phyloP scores from a whole-genome alignment of 768 basidiomycete genomes.

The Favolaschia claudopus region DNA sequence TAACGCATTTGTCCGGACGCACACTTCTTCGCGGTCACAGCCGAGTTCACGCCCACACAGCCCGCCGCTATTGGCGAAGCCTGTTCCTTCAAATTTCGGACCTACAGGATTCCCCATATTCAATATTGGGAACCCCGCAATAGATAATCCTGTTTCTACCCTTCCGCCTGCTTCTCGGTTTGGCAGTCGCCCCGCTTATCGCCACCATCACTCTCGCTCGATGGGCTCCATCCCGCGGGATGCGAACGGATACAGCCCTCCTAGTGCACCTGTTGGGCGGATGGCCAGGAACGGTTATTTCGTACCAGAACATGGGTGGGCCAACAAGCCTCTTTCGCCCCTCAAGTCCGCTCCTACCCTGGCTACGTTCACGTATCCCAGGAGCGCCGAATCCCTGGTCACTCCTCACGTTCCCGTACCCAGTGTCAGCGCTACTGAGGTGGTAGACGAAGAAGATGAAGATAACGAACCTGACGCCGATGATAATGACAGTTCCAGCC shows the following conservation, averaged over 20 bases:
- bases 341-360: slow-evolving; percentile 30
- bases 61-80: slow-evolving; percentile 18
- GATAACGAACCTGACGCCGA: slow-evolving; percentile 39
- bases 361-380: slow-evolving; percentile 28
- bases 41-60: slow-evolving; percentile 24
- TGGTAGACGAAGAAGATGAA: slow-evolving; percentile 41
- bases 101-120: slow-evolving; percentile 11
- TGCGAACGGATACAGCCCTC: slow-evolving; percentile 6
- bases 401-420: slow-evolving; percentile 12
- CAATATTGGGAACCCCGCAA: background rate
- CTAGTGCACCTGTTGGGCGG: slow-evolving; percentile 15
- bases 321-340: slow-evolving; percentile 2
- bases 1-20: slow-evolving; percentile 12
- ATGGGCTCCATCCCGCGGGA: slow-evolving; percentile 29
- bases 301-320: slow-evolving; percentile 24
- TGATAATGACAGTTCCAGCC: slow-evolving; percentile 22
- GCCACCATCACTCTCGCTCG: slow-evolving; percentile 26
- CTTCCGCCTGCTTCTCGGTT: no score
- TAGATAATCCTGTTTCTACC: slow-evolving; percentile 14
- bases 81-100: slow-evolving; percentile 21
- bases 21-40: slow-evolving; percentile 20
- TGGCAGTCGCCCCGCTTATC: no score
- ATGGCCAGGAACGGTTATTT: slow-evolving; percentile 26
- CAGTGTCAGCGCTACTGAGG: slow-evolving; percentile 12
- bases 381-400: slow-evolving; percentile 24